Evolutionary conservation across 345 rosid species (phyloP).

Genomic region (Eucalyptus regnans): DNA sequence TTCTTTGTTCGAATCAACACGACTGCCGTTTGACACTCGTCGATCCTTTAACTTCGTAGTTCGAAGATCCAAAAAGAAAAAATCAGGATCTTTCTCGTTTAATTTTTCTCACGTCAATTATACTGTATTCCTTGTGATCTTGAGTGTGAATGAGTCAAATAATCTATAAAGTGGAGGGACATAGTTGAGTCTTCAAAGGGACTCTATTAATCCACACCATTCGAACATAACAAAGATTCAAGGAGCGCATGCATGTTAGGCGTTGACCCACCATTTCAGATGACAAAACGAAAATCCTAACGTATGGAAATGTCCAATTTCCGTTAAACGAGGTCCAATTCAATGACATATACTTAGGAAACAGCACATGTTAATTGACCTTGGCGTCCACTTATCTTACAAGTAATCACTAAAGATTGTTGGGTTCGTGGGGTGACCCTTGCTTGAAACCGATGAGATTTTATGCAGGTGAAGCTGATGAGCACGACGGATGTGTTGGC

Average conservation of each 20-base stretch:
- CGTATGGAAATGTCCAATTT: background rate
- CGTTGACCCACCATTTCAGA: background rate
- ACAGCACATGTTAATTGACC: background rate
- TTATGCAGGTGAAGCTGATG: conserved; percentile 44
- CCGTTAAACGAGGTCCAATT: background rate
- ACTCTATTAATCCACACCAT: background rate
- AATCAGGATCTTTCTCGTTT: background rate
- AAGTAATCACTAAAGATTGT: background rate
- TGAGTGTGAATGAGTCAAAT: background rate
- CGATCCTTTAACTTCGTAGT: too few relatives aligned
- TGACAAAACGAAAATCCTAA: background rate
- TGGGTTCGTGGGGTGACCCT: background rate
- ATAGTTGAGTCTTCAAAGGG: background rate
- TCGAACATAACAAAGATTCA: background rate
- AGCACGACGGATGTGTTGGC: conserved; percentile 42
- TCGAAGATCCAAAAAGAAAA: background rate
- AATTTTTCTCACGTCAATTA: background rate
- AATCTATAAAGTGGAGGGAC: background rate
- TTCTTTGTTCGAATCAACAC: background rate
- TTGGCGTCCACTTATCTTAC: background rate
- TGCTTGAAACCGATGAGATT: background rate
- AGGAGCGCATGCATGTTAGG: background rate
- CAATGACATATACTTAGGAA: background rate
- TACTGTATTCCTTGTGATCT: background rate
- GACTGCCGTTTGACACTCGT: background rate